These are phyloP conservation scores for Punctularia strigosozonata DNA, from an alignment of 768 basidiomycete species.

Conservation along the genomic window DNA sequence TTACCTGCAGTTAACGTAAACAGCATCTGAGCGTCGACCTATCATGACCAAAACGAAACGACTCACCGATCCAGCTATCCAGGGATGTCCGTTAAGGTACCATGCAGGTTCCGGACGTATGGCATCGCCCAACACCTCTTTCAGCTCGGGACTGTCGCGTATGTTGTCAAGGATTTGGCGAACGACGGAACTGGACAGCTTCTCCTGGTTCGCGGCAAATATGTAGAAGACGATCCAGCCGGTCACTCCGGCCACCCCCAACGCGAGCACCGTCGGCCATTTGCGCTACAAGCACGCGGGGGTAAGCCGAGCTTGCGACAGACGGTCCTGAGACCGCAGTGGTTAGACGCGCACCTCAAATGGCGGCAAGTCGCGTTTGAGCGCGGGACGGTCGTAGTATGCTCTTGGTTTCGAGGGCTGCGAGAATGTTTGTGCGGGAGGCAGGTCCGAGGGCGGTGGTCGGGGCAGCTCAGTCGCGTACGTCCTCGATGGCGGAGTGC, in stretches of 20 bases:
- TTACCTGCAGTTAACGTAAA: constrained; percentile 34
- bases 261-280: constrained; percentile 48
- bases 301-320: not conserved
- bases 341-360: constrained; percentile 20
- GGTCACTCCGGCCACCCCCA: constrained; percentile 39
- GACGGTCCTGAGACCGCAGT: not conserved
- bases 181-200: constrained; percentile 63
- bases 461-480: constrained; percentile 11
- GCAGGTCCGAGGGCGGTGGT: constrained; percentile 17
- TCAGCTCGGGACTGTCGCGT: constrained; percentile 37
- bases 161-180: constrained; percentile 52
- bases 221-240: constrained; percentile 61
- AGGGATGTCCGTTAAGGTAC: constrained; percentile 71
- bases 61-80: constrained; percentile 56
- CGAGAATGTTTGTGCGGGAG: constrained; percentile 27
- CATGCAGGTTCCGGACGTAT: constrained; percentile 54
- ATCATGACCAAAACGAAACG: not conserved
- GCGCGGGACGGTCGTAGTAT: constrained; percentile 29
- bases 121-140: constrained; percentile 49
- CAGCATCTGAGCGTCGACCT: not conserved
- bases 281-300: constrained; percentile 14
- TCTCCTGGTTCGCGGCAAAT: constrained; percentile 67
- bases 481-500: no score
- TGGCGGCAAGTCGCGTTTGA: constrained; percentile 29
- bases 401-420: constrained; percentile 30